These are phyloP conservation scores for Mortierella sp. DNA, from an alignment of 371 early-diverging fungal species.

Conservation along the genomic window DNA sequence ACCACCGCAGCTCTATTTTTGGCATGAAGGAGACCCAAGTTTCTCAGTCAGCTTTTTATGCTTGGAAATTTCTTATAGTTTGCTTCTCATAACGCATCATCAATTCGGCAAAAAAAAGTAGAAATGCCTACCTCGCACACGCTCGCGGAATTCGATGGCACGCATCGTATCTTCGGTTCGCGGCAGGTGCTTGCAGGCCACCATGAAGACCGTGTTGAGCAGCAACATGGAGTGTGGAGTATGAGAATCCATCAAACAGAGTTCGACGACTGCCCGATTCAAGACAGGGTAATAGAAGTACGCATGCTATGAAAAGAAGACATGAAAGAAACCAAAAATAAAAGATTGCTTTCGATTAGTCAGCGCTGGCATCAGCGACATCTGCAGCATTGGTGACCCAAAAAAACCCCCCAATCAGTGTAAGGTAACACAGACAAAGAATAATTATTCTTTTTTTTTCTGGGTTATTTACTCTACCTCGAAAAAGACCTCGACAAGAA, in stretches of 20 bases:
- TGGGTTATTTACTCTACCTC: constrained; percentile 18
- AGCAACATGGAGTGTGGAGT: constrained; percentile 29
- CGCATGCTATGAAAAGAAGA: constrained; percentile 21
- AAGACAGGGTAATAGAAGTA: constrained; percentile 38
- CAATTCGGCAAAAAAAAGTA: neutral
- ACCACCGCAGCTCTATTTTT: constrained; percentile 21
- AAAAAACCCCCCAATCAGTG: too few relatives aligned
- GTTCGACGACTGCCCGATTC: constrained; percentile 32
- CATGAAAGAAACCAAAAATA: neutral
- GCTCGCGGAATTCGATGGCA: constrained; percentile 47
- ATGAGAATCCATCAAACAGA: constrained; percentile 41
- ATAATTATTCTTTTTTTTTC: neutral
- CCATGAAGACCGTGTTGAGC: constrained; percentile 46
- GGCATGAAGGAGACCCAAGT: neutral
- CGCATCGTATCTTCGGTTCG: constrained; percentile 32
- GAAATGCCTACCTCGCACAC: constrained; percentile 28
- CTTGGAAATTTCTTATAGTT: neutral
- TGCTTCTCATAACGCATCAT: neutral
- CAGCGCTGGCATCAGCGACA: neutral
- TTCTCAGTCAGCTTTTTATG: neutral
- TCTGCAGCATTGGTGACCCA: neutral
- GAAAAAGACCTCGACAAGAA: constrained; percentile 41
- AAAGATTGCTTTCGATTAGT: neutral
- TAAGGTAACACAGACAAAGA: neutral
- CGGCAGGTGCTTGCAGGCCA: constrained; percentile 45